These are phyloP conservation scores for Colletotrichum sp. DNA, from an alignment of 2,329 filamentous ascomycete species.

Conservation along the genomic window DNA sequence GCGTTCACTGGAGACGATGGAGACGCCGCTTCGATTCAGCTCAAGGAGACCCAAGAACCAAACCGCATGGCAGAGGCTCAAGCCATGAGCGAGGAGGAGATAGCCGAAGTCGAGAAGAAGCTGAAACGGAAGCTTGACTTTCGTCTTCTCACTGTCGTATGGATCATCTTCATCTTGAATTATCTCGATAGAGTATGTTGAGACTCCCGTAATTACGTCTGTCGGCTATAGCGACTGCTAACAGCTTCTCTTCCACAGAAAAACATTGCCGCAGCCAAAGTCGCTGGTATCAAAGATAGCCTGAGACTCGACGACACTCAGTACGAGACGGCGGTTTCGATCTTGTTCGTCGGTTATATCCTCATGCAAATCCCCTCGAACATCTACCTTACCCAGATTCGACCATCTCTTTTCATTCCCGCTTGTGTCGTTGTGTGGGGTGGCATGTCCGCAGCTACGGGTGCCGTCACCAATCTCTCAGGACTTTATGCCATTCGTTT, in stretches of 20 bases:
- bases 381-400: slow-evolving; percentile 26
- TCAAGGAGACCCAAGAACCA: background rate
- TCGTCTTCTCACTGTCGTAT: background rate
- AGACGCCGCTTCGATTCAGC: background rate
- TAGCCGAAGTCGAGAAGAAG: background rate
- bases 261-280: background rate
- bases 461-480: slow-evolving; percentile 33
- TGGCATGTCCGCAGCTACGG: slow-evolving; percentile 28
- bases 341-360: slow-evolving; percentile 33
- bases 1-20: background rate
- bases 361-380: slow-evolving; percentile 28
- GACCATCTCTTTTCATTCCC: slow-evolving; percentile 35
- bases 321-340: slow-evolving; percentile 23
- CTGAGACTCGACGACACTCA: slow-evolving; percentile 32
- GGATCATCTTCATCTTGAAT: background rate
- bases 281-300: slow-evolving; percentile 23
- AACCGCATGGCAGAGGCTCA: background rate
- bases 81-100: background rate
- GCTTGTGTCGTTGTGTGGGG: slow-evolving; percentile 36
- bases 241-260: background rate
- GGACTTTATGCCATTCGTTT: slow-evolving; percentile 41
- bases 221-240: background rate
- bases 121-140: background rate
- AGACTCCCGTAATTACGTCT: background rate
- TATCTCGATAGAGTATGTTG: background rate